Conservation (phyloP, 2,329 filamentous ascomycete species). For the Botryotinia calthae region DNA sequence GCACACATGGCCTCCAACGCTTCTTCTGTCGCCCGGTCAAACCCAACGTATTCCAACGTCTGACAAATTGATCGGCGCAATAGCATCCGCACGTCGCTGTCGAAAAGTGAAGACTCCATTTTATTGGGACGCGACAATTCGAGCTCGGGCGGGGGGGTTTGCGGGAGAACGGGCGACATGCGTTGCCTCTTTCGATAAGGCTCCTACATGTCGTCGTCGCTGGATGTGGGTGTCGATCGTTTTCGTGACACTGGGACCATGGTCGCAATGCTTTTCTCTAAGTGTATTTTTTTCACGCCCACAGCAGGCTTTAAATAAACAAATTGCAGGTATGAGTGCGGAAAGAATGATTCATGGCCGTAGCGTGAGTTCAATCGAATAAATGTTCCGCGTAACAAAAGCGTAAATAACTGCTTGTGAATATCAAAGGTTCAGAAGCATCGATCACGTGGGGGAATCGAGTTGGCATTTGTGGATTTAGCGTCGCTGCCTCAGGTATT, state of each 20-base stretch:
- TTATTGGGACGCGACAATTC: slow-evolving; percentile 3
- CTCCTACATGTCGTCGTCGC: slow-evolving; percentile 34
- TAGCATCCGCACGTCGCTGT: slow-evolving; percentile 35
- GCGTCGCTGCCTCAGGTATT: slow-evolving; percentile 4
- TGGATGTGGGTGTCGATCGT: slow-evolving; percentile 31
- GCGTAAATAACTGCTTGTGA: slow-evolving; percentile 1
- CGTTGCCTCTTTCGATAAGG: slow-evolving; percentile 32
- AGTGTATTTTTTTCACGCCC: background rate
- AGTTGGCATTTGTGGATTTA: background rate
- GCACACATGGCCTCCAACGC: slow-evolving; percentile 58
- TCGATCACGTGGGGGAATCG: slow-evolving; percentile 9
- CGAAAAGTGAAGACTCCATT: slow-evolving; percentile 27
- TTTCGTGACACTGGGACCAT: slow-evolving; percentile 31
- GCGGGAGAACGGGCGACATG: slow-evolving; percentile 28
- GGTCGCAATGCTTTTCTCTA: slow-evolving; percentile 3
- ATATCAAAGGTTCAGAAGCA: background rate
- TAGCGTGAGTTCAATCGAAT: background rate
- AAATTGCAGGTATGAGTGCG: background rate
- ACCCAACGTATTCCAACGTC: slow-evolving; percentile 57
- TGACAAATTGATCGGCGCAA: slow-evolving; percentile 56
- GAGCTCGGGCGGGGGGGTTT: slow-evolving; percentile 33
- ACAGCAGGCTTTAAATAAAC: background rate
- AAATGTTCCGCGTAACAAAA: background rate
- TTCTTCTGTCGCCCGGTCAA: slow-evolving; percentile 52
- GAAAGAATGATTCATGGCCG: background rate